Conservation (phyloP, 1,139 yeast genomes). For the Yueomyces sp. region DNA sequence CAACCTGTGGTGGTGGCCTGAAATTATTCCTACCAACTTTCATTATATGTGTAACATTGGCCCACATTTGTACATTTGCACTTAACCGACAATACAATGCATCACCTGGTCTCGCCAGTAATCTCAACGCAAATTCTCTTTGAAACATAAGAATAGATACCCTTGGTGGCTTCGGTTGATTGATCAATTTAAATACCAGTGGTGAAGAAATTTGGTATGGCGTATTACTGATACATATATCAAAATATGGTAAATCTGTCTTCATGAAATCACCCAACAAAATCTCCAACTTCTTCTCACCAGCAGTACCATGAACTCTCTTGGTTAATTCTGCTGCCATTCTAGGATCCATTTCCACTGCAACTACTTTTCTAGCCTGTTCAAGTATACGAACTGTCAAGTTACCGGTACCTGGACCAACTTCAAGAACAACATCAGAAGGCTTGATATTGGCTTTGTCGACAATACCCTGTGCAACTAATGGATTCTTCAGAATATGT, state of each 20-base stretch:
- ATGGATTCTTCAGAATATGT: conserved; percentile 90
- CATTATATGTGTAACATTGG: conserved; percentile 95
- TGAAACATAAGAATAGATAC: conserved; percentile 96
- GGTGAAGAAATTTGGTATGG: conserved; percentile 98
- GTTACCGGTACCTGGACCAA: conserved; percentile 99
- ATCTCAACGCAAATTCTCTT: conserved; percentile 87
- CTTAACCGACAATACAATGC: conserved; percentile 80
- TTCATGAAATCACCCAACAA: conserved; percentile 93
- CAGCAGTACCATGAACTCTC: conserved; percentile 94
- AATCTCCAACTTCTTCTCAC: conserved; percentile 81
- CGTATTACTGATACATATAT: conserved; percentile 90
- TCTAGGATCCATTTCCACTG: conserved; percentile 97
- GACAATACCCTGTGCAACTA: conserved; percentile 95
- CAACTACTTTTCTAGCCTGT: conserved; percentile 74
- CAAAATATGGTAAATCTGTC: conserved; percentile 89
- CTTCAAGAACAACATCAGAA: conserved; percentile 85
- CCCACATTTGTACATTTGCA: conserved; percentile 99
- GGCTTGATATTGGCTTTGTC: conserved; percentile 92
- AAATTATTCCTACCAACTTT: conserved; percentile 94
- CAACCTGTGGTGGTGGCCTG: conserved; percentile 98
- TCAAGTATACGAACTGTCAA: conserved; percentile 86
- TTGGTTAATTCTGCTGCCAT: conserved; percentile 98
- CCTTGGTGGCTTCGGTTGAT: conserved; percentile 89
- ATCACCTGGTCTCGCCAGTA: conserved; percentile 94
- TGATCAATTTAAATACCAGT: conserved; percentile 78